These are phyloP conservation scores for Orobanche coerulescens DNA, from an alignment of 257 asterid species.

Conservation along the genomic window DNA sequence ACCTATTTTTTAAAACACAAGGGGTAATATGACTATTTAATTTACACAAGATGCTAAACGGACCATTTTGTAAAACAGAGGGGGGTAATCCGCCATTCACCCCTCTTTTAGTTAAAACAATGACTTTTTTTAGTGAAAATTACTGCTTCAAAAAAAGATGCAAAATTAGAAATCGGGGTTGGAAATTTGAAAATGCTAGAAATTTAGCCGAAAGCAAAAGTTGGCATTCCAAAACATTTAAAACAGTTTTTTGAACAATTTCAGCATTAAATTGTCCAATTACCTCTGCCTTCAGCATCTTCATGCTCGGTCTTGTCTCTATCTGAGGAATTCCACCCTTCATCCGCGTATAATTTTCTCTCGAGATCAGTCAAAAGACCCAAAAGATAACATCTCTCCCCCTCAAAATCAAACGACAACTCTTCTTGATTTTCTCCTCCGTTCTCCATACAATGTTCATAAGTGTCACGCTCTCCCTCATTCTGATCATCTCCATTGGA, in stretches of 20 bases:
- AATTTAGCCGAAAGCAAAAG: not conserved
- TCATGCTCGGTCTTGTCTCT: constrained; percentile 16
- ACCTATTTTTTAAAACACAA: too few relatives aligned
- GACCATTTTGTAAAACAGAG: too few relatives aligned
- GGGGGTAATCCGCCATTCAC: too few relatives aligned
- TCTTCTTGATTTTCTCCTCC: constrained; percentile 25
- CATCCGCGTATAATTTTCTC: constrained; percentile 29
- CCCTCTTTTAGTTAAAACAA: too few relatives aligned
- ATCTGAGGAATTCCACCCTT: constrained; percentile 21
- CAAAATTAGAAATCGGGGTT: too few relatives aligned
- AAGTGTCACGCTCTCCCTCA: constrained; percentile 17
- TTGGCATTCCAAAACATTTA: not conserved
- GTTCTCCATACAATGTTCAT: constrained; percentile 19
- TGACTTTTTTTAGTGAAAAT: too few relatives aligned
- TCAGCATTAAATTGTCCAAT: constrained; percentile 26
- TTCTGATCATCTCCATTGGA: constrained; percentile 27
- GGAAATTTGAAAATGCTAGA: too few relatives aligned
- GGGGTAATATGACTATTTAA: too few relatives aligned
- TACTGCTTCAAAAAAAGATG: too few relatives aligned
- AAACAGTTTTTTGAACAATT: not conserved
- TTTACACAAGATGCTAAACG: too few relatives aligned
- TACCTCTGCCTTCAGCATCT: constrained; percentile 37
- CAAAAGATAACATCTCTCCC: constrained; percentile 46
- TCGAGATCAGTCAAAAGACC: constrained; percentile 42
- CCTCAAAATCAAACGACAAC: constrained; percentile 42